Evolutionary conservation across 169 alveolate species (phyloP).

Genomic region (Perkinsus olseni): DNA sequence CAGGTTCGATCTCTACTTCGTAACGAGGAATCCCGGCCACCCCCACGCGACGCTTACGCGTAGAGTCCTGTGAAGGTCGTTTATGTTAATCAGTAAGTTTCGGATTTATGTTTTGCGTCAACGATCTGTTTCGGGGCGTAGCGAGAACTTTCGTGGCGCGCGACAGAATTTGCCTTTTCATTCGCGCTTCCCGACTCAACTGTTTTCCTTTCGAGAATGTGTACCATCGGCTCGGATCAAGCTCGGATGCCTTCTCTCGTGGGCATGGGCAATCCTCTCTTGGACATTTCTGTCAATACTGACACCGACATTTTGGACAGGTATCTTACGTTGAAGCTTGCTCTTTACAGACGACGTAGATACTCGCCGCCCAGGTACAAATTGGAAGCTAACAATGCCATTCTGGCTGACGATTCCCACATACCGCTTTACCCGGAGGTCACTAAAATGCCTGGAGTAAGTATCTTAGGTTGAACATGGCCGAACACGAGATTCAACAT

Average conservation of each 20-base stretch:
- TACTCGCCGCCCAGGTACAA: constrained; percentile 38
- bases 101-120: too few relatives aligned
- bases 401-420: constrained; percentile 57
- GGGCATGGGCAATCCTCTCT: constrained; percentile 66
- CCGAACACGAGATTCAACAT: constrained; percentile 10
- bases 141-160: too few relatives aligned
- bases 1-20: too few relatives aligned
- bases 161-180: too few relatives aligned
- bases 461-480: background rate
- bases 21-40: too few relatives aligned
- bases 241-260: background rate
- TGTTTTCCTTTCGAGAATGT: too few relatives aligned
- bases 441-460: background rate
- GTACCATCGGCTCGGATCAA: too few relatives aligned
- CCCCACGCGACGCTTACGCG: too few relatives aligned
- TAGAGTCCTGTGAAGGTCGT: too few relatives aligned
- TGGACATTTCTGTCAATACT: constrained; percentile 44
- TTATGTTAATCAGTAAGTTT: too few relatives aligned
- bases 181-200: too few relatives aligned
- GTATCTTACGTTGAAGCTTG: background rate
- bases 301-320: constrained; percentile 21
- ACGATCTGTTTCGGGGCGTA: too few relatives aligned
- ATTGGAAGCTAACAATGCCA: constrained; percentile 42
- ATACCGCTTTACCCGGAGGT: constrained; percentile 41
- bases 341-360: constrained; percentile 18